These are phyloP conservation scores for Alternaria arborescens DNA, from an alignment of 2,329 filamentous ascomycete species.

Conservation along the genomic window DNA sequence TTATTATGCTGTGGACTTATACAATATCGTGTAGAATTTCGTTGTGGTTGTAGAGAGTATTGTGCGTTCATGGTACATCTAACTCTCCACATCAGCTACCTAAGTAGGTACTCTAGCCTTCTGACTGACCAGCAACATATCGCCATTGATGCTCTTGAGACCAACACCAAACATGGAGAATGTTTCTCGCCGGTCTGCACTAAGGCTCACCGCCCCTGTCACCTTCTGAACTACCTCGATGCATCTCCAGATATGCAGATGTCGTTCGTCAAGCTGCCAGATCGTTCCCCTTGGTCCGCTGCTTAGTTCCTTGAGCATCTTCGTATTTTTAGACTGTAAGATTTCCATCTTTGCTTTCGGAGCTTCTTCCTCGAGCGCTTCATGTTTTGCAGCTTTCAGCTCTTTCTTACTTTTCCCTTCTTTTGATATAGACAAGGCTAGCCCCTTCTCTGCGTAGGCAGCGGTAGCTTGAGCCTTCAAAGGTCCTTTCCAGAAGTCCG, in stretches of 20 bases:
- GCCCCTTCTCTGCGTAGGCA: background rate
- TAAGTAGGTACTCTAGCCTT: background rate
- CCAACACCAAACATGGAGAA: slow-evolving; percentile 7
- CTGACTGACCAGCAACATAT: slow-evolving; percentile 21
- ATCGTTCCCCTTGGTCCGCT: slow-evolving; percentile 7
- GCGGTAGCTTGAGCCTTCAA: background rate
- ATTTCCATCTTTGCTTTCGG: background rate
- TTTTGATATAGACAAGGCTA: background rate
- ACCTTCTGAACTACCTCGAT: slow-evolving; percentile 11
- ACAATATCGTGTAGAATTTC: background rate
- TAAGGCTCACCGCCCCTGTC: background rate
- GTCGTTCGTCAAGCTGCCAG: slow-evolving; percentile 8
- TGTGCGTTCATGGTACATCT: background rate
- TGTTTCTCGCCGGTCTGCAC: background rate
- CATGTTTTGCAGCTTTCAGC: background rate
- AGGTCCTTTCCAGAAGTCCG: slow-evolving; percentile 8
- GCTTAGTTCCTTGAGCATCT: slow-evolving; percentile 9
- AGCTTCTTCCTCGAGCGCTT: background rate
- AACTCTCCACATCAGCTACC: background rate
- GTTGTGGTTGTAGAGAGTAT: background rate
- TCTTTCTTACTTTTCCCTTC: background rate
- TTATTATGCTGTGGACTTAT: background rate
- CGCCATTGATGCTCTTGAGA: slow-evolving; percentile 12
- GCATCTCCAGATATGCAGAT: slow-evolving; percentile 3
- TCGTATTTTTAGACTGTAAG: background rate